Evolutionary conservation across 129 eudicot genomes (phyloP).

Genomic region (Pseudognaphalium luteoalbum): DNA sequence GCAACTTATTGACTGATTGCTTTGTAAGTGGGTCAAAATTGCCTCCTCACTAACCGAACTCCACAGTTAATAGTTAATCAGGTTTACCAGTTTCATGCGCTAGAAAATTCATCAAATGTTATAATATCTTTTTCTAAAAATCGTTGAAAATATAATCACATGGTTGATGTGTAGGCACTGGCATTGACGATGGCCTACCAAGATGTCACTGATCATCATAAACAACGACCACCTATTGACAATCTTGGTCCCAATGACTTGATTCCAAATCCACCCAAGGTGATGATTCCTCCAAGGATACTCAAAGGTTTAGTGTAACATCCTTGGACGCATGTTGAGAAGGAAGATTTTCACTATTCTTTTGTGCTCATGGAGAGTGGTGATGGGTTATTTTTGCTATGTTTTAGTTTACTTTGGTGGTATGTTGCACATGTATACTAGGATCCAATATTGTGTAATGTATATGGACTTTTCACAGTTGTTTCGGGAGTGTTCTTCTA

Average conservation of each 20-base stretch:
- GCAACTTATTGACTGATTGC: background rate
- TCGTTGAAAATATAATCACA: background rate
- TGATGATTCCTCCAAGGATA: constrained; percentile 50
- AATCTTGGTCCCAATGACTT: constrained; percentile 58
- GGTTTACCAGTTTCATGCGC: background rate
- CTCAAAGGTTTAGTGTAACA: constrained; percentile 28
- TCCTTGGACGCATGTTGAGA: background rate
- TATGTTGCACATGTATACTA: no score
- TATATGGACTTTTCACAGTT: no score
- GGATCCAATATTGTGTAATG: no score
- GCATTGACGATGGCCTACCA: constrained; percentile 90
- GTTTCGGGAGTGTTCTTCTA: no score
- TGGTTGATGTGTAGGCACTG: constrained; percentile 52
- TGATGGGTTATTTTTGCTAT: background rate
- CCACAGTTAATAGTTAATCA: background rate
- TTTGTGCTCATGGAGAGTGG: background rate
- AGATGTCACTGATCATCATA: constrained; percentile 71
- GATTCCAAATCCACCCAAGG: constrained; percentile 62
- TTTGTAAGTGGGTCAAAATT: background rate
- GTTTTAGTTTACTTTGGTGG: background rate
- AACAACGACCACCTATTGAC: constrained; percentile 74
- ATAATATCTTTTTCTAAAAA: background rate
- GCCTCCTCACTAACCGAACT: background rate
- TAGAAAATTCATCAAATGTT: background rate
- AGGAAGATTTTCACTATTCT: background rate